Conservation (phyloP, 495 filamentous ascomycete genomes). For the Clohesyomyces aquaticus region DNA sequence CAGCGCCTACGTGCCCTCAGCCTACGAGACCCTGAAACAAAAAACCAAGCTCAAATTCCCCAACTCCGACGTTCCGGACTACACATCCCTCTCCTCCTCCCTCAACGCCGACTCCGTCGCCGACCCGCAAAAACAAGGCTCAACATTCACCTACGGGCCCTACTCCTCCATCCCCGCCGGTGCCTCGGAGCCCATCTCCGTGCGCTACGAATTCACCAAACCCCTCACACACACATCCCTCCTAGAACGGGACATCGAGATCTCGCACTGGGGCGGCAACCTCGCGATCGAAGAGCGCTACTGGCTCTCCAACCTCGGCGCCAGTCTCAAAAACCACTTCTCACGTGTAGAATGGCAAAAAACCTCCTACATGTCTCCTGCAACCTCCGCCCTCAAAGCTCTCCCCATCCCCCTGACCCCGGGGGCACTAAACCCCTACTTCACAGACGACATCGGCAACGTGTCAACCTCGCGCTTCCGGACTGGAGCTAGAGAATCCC, state of each 20-base stretch:
- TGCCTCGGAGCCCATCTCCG: conserved; percentile 67
- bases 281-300: conserved; percentile 93
- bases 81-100: conserved; percentile 68
- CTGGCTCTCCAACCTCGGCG: conserved; percentile 82
- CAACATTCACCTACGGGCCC: conserved; percentile 89
- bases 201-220: conserved; percentile 95
- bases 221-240: conserved; percentile 75
- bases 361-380: conserved; percentile 73
- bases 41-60: conserved; percentile 96
- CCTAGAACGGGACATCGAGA: conserved; percentile 87
- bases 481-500: conserved; percentile 73
- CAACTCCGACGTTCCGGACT: conserved; percentile 76
- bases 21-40: conserved; percentile 84
- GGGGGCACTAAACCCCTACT: conserved; percentile 84
- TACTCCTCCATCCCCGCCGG: conserved; percentile 78
- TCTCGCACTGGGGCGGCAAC: conserved; percentile 98
- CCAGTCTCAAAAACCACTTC: conserved; percentile 82
- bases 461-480: conserved; percentile 92
- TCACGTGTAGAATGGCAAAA: conserved; percentile 82
- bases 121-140: conserved; percentile 81
- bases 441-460: conserved; percentile 95
- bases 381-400: conserved; percentile 77
- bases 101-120: conserved; percentile 59
- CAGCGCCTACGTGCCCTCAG: conserved; percentile 78
- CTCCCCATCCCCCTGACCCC: conserved; percentile 76